A percentile compares a stretch with the other conserved stretches of the same genome.
Conservation (phyloP, 441 rosid species). For the Erodium moschatum region DNA sequence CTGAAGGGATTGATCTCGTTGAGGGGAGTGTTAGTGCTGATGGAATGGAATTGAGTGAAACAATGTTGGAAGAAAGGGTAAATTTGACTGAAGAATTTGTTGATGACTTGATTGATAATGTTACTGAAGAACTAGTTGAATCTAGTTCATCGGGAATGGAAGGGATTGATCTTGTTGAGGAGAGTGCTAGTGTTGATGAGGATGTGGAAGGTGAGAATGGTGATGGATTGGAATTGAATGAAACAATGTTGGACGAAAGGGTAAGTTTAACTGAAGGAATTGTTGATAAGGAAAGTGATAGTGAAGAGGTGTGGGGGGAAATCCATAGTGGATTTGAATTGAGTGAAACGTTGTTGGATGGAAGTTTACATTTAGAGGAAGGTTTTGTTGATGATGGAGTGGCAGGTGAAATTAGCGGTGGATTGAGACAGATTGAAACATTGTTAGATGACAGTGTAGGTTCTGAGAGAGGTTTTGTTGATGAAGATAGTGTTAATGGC, state of each 20-base stretch:
- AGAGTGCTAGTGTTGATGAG: slow-evolving; percentile 15
- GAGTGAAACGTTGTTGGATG: background rate
- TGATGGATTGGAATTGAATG: background rate
- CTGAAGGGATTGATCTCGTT: too few relatives aligned
- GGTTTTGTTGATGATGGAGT: too few relatives aligned
- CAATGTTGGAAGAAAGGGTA: too few relatives aligned
- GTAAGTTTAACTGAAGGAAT: slow-evolving; percentile 8
- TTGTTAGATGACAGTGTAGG: background rate
- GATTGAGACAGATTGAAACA: too few relatives aligned
- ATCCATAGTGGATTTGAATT: background rate
- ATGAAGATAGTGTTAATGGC: too few relatives aligned
- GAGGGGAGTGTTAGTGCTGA: too few relatives aligned
- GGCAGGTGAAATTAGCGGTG: too few relatives aligned
- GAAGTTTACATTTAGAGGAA: too few relatives aligned
- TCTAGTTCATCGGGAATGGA: slow-evolving; percentile 10
- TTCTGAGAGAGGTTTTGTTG: background rate
- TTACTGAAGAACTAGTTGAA: slow-evolving; percentile 9
- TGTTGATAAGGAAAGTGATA: background rate
- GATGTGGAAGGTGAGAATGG: background rate
- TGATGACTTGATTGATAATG: background rate
- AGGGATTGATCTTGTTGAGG: slow-evolving; percentile 16
- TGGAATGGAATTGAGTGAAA: too few relatives aligned
- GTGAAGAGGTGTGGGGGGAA: too few relatives aligned
- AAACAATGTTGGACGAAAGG: background rate
- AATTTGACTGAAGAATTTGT: too few relatives aligned